A percentile compares a stretch with the other conserved stretches of the same genome.
phyloP scores from a whole-genome alignment of 345 rosid genomes.

The Pugionium dolabratum region DNA sequence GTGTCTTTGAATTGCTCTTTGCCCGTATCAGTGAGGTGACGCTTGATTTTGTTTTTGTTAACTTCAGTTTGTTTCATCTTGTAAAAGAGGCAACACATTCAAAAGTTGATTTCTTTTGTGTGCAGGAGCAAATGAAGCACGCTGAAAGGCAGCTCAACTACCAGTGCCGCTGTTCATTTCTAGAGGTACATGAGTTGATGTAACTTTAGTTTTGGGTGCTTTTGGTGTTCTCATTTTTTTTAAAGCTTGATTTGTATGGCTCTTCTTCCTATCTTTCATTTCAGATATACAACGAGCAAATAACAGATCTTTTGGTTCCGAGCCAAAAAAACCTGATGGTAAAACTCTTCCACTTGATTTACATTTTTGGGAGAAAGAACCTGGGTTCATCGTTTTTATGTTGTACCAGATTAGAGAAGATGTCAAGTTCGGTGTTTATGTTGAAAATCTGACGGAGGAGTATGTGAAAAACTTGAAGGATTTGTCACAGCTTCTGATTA shows the following conservation, averaged over 20 bases:
- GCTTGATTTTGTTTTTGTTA: conserved; percentile 19
- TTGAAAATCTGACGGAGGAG: conserved; percentile 83
- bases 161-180: conserved; percentile 96
- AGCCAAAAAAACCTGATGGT: conserved; percentile 89
- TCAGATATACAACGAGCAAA: conserved; percentile 98
- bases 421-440: conserved; percentile 88
- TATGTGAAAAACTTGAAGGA: conserved; percentile 80
- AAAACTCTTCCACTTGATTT: conserved; percentile 25
- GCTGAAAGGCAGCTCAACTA: conserved; percentile 81
- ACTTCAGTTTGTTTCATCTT: conserved; percentile 11
- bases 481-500: conserved; percentile 68
- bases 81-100: conserved; percentile 7
- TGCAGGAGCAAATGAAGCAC: conserved; percentile 87
- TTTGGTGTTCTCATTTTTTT: conserved; percentile 8
- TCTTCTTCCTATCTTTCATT: conserved; percentile 33
- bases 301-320: conserved; percentile 93
- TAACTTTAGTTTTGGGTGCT: conserved; percentile 3
- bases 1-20: conserved; percentile 54
- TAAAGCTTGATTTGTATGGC: conserved; percentile 23
- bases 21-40: conserved; percentile 84
- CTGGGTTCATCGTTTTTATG: conserved; percentile 15
- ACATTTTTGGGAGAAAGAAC: conserved; percentile 4
- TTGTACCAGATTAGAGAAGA: conserved; percentile 90
- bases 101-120: conserved; percentile 21
- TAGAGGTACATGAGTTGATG: conserved; percentile 60